These are phyloP conservation scores for Fusarium buxicola DNA, from an alignment of 2,329 filamentous ascomycete species.

Conservation along the genomic window DNA sequence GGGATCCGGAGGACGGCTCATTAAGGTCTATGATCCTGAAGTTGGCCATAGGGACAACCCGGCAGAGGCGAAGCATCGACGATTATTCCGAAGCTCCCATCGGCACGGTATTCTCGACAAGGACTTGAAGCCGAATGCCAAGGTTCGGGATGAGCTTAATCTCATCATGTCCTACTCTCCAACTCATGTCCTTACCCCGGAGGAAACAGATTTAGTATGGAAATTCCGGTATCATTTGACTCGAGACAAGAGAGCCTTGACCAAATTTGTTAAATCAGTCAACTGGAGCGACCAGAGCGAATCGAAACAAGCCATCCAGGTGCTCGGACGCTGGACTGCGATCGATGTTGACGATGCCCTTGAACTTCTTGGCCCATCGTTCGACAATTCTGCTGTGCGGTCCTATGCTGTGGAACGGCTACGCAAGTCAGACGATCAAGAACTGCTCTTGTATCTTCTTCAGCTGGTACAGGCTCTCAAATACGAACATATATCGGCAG, in stretches of 20 bases:
- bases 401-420: slow-evolving; percentile 94
- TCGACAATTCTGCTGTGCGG: slow-evolving; percentile 87
- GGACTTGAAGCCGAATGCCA: slow-evolving; percentile 95
- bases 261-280: slow-evolving; percentile 98
- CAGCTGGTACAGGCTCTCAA: slow-evolving; percentile 97
- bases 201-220: slow-evolving; percentile 97
- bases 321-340: slow-evolving; percentile 93
- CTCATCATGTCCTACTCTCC: slow-evolving; percentile 92
- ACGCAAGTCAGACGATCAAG: slow-evolving; percentile 91
- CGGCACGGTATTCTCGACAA: slow-evolving; percentile 94
- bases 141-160: slow-evolving; percentile 94
- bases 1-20: slow-evolving; percentile 69
- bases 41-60: slow-evolving; percentile 91
- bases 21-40: slow-evolving; percentile 94
- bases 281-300: slow-evolving; percentile 91
- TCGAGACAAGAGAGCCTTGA: slow-evolving; percentile 89
- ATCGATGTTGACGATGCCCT: slow-evolving; percentile 97
- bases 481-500: slow-evolving; percentile 81
- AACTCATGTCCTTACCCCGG: slow-evolving; percentile 85
- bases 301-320: slow-evolving; percentile 87
- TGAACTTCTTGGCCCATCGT: slow-evolving; percentile 90
- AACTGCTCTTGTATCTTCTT: slow-evolving; percentile 89
- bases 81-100: slow-evolving; percentile 88
- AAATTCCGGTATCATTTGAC: slow-evolving; percentile 96
- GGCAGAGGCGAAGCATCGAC: slow-evolving; percentile 92